A percentile compares a stretch with the other conserved stretches of the same genome.
These are phyloP conservation scores for Trifolium repens DNA, from an alignment of 306 rosid species.

Conservation along the genomic window DNA sequence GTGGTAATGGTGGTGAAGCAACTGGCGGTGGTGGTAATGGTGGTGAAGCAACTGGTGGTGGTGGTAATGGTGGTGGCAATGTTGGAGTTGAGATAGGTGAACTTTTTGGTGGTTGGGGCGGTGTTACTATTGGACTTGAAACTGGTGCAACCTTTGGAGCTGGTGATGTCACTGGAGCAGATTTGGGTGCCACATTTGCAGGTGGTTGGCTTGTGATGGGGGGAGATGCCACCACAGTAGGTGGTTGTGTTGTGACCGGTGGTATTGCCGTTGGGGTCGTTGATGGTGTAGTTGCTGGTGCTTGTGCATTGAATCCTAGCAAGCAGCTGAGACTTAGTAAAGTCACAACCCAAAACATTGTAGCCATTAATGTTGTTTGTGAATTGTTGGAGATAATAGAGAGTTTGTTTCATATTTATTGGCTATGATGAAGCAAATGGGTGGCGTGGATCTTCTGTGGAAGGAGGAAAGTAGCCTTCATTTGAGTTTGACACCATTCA, in stretches of 20 bases:
- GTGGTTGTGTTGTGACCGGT: constrained; percentile 39
- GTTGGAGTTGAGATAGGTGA: constrained; percentile 54
- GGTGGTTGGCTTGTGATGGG: constrained; percentile 58
- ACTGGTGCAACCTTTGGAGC: constrained; percentile 65
- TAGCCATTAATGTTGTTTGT: constrained; percentile 42
- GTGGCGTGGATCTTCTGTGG: constrained; percentile 31
- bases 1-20: constrained; percentile 22
- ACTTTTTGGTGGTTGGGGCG: constrained; percentile 64
- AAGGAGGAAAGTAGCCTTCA: constrained; percentile 58
- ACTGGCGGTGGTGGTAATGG: not conserved
- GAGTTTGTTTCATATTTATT: constrained; percentile 42
- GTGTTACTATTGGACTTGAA: constrained; percentile 53
- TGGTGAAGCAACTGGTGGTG: constrained; percentile 29
- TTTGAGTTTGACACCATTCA: constrained; percentile 50
- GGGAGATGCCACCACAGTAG: constrained; percentile 42
- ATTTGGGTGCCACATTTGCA: constrained; percentile 46
- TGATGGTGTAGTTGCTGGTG: constrained; percentile 41
- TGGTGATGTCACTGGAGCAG: constrained; percentile 62
- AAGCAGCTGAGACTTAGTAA: constrained; percentile 40
- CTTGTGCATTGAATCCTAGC: constrained; percentile 45
- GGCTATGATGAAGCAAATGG: constrained; percentile 1
- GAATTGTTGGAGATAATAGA: constrained; percentile 11
- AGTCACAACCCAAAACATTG: constrained; percentile 40
- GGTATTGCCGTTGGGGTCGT: constrained; percentile 32
- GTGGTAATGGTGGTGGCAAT: constrained; percentile 51